Conservation (phyloP, 352 stramenopile species). For the Pythium aphanidermatum region DNA sequence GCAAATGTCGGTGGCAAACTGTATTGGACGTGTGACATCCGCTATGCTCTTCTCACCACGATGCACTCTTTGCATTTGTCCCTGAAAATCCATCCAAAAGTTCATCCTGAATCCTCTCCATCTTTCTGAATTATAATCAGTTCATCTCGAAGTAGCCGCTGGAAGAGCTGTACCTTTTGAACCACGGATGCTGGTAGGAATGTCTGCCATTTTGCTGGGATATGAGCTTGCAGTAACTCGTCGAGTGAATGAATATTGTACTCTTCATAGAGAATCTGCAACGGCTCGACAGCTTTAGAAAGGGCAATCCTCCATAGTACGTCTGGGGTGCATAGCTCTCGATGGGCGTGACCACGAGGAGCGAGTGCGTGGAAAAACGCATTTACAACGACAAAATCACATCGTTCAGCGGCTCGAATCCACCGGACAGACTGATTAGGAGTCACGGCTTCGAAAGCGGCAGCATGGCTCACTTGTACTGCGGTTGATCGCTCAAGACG, state of each 20-base stretch:
- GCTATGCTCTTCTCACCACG: slow-evolving; percentile 54
- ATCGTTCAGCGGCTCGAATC: slow-evolving; percentile 20
- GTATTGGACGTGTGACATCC: slow-evolving; percentile 27
- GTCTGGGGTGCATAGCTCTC: slow-evolving; percentile 12
- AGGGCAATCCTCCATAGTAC: slow-evolving; percentile 38
- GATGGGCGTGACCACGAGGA: slow-evolving; percentile 30
- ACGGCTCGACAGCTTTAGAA: slow-evolving; percentile 20
- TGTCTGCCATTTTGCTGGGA: neutral
- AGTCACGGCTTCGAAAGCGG: neutral
- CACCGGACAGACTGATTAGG: slow-evolving; percentile 1
- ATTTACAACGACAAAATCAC: slow-evolving; percentile 43
- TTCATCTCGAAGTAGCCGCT: slow-evolving; percentile 6
- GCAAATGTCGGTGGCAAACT: neutral
- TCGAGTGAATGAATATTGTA: slow-evolving; percentile 27
- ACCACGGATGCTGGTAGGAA: slow-evolving; percentile 18
- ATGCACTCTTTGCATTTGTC: slow-evolving; percentile 46
- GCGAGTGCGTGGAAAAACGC: slow-evolving; percentile 45
- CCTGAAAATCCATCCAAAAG: too few relatives aligned
- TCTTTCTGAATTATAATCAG: slow-evolving; percentile 4
- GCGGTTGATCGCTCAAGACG: slow-evolving; percentile 28
- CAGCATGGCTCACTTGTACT: slow-evolving; percentile 9
- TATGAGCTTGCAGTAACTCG: slow-evolving; percentile 17
- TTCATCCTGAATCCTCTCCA: too few relatives aligned
- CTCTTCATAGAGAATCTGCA: slow-evolving; percentile 26
- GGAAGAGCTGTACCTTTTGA: slow-evolving; percentile 25